Conservation (phyloP, 1,139 yeast species). For the Scheffersomyces illinoinensis region DNA sequence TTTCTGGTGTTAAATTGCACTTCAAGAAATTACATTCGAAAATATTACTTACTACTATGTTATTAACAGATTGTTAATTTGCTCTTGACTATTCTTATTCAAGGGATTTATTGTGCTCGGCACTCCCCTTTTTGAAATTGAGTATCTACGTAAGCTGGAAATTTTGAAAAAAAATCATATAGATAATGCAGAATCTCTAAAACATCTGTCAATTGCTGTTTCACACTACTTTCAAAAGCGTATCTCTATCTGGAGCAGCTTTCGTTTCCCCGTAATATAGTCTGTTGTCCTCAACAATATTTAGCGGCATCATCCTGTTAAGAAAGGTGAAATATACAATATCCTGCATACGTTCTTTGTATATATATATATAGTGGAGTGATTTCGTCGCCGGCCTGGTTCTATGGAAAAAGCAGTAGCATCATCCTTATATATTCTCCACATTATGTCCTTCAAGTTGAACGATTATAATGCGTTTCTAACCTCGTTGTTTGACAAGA, state of each 20-base stretch:
- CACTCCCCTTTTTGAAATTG: background rate
- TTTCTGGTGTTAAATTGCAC: background rate
- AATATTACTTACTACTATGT: background rate
- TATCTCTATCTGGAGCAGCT: too few relatives aligned
- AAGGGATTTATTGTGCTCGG: background rate
- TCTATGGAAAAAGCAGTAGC: background rate
- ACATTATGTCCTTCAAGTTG: slow-evolving; percentile 28
- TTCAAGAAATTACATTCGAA: background rate
- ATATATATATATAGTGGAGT: background rate
- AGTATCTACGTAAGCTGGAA: background rate
- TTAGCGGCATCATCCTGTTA: background rate
- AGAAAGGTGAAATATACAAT: background rate
- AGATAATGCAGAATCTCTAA: background rate
- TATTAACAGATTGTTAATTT: background rate
- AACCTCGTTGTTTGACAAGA: slow-evolving; percentile 28
- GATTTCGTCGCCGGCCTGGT: background rate
- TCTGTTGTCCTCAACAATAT: background rate
- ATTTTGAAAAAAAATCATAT: background rate
- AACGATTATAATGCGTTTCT: slow-evolving; percentile 36
- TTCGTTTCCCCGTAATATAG: too few relatives aligned
- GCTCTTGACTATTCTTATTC: background rate
- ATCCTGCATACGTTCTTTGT: background rate
- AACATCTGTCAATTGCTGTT: background rate
- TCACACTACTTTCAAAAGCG: background rate
- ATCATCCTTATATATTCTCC: background rate